Evolutionary conservation across 257 asterid genomes (phyloP).

Genomic region (Capsicum pubescens): DNA sequence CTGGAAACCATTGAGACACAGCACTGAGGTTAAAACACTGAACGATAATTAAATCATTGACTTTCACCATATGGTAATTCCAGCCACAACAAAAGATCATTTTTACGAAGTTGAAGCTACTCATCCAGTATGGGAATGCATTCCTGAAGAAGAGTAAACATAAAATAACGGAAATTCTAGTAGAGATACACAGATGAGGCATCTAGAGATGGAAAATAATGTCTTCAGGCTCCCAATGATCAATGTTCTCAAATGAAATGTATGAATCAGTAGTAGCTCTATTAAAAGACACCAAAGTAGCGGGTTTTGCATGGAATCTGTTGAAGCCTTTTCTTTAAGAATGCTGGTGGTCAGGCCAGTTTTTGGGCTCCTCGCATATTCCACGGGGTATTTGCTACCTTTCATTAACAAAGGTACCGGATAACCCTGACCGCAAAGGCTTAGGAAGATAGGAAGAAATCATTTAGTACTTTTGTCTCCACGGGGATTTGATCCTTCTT

Average conservation of each 20-base stretch:
- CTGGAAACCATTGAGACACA: conserved; percentile 51
- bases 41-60: neutral
- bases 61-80: conserved; percentile 13
- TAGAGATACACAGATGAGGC: conserved; percentile 8
- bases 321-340: neutral
- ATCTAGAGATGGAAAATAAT: neutral
- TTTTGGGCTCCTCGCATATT: neutral
- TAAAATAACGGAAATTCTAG: neutral
- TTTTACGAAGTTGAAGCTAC: conserved; percentile 6
- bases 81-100: neutral
- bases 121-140: neutral
- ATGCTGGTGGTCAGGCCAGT: neutral
- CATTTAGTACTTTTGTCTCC: neutral
- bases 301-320: neutral
- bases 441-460: neutral
- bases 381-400: neutral
- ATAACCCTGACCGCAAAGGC: neutral
- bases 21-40: conserved; percentile 23
- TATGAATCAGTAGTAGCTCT: neutral
- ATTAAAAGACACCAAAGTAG: neutral
- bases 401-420: neutral
- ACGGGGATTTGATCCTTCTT: neutral
- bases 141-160: conserved; percentile 2
- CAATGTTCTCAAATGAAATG: neutral
- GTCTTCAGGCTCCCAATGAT: conserved; percentile 13